Evolutionary conservation across 495 filamentous ascomycete genomes (phyloP).

Genomic region (Podospora tetraspora): DNA sequence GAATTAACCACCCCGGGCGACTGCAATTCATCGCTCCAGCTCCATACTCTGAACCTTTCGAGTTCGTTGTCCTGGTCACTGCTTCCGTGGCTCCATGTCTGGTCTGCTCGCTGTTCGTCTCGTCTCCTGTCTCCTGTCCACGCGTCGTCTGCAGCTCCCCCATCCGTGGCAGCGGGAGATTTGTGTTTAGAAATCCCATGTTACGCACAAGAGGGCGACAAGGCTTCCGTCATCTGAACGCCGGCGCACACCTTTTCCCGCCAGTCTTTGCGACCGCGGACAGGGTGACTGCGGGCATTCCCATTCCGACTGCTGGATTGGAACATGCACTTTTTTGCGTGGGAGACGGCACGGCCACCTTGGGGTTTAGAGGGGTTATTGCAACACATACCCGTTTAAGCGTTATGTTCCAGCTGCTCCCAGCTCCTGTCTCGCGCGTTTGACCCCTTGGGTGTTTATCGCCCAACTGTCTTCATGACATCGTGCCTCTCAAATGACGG

Average conservation of each 20-base stretch:
- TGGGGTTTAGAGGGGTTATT: conserved; percentile 21
- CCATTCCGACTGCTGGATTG: conserved; percentile 17
- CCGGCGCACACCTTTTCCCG: conserved; percentile 20
- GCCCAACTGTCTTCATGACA: conserved; percentile 26
- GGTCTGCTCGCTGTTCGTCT: background rate
- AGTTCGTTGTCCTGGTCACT: background rate
- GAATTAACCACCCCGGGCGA: conserved; percentile 24
- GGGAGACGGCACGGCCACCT: conserved; percentile 23
- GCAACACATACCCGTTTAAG: conserved; percentile 35
- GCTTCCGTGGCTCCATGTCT: background rate
- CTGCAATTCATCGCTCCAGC: background rate
- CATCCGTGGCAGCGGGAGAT: conserved; percentile 14
- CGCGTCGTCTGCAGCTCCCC: conserved; percentile 7
- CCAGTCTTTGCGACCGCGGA: conserved; percentile 25
- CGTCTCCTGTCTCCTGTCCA: conserved; percentile 4
- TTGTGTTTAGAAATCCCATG: conserved; percentile 16
- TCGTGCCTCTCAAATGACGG: conserved; percentile 16
- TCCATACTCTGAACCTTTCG: background rate
- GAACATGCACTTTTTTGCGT: conserved; percentile 24
- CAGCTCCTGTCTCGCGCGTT: conserved; percentile 11
- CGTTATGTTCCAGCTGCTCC: conserved; percentile 4
- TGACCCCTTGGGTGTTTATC: conserved; percentile 17
- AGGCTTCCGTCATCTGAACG: conserved; percentile 11
- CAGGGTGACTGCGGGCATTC: conserved; percentile 15
- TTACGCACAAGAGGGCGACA: conserved; percentile 25